Base-by-base conservation (phyloP, 306 rosid genomes). In the Delonix regia region DNA sequence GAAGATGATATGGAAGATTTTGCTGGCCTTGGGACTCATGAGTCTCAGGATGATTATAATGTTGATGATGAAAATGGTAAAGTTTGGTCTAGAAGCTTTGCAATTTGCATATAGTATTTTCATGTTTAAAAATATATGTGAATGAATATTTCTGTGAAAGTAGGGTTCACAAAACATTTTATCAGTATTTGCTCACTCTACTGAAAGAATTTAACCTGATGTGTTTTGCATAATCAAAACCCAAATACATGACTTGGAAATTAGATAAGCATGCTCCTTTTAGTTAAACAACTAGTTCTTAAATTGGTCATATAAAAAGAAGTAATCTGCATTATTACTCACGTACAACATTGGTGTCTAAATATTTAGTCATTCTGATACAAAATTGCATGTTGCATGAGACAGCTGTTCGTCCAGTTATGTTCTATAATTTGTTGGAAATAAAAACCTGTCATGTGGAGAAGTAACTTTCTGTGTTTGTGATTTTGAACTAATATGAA, bases 1-100 rank as follows among this genome's bases (percentile, higher is more conserved):
- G 96, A 87, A 81, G 96, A 92, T 60, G 97, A 94, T 79, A 89
- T 95, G 5, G 99, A 92, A 83, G 99, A 95, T 87, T 86, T 89
- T 85, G 90, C 74, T 77, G 86, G 88, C 82, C 81, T 74, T 60
- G 55, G 75, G 38, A 66, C 78, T 69, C 38, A 39, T 4, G 65
- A 76, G 51, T 73, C 81, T 45, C 76, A 55, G 44, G 84, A 49
- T 24, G 71, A 69, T 59, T 81, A 45, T 74, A 83, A 84, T 16
- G 71, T 42, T 6, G 90, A 85, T 62, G 86, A 86, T 39, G 87
- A 86, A 73, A 76, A 78, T 75, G 93, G 92, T 87, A 87, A 70
- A 7, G 63, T 65, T 63, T 80, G 64, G 5, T 71, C 49, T 39
- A 15, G 69, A 73, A 53, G 76, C 33, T 76, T 41, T 80, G 72